Percentiles rank a stretch among this genome's conserved stretches.
These are phyloP conservation scores for Cenococcum geophilum DNA, from an alignment of 495 filamentous ascomycete genomes.

Conservation along the genomic window DNA sequence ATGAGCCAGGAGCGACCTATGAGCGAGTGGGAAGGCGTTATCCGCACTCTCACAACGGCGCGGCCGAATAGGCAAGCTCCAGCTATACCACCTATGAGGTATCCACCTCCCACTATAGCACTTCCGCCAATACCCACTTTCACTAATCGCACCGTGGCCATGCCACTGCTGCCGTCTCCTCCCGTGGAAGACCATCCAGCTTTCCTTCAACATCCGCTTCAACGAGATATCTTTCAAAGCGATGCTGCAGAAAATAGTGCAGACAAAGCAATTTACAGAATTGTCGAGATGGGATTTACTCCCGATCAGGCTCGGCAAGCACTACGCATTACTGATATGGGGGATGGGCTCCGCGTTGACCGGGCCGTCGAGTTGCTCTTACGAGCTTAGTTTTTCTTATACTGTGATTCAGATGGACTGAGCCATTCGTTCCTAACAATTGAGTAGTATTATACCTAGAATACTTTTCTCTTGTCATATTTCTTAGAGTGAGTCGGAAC, in stretches of 20 bases:
- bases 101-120: constrained; percentile 6
- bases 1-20: constrained; percentile 35
- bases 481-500: neutral
- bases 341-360: constrained; percentile 40
- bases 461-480: neutral
- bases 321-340: constrained; percentile 38
- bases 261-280: constrained; percentile 38
- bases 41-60: constrained; percentile 19
- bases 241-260: constrained; percentile 30
- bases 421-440: neutral
- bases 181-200: constrained; percentile 16
- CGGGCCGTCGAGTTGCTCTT: constrained; percentile 41
- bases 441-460: neutral
- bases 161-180: neutral
- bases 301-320: constrained; percentile 36
- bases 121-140: constrained; percentile 1
- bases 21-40: constrained; percentile 34
- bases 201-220: constrained; percentile 25
- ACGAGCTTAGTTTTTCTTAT: constrained; percentile 5
- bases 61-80: constrained; percentile 2
- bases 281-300: constrained; percentile 43
- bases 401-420: neutral
- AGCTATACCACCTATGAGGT: neutral
- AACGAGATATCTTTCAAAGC: constrained; percentile 14
- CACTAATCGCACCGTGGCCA: neutral